phyloP scores from a whole-genome alignment of 257 asterid genomes.

The Schizonepeta tenuifolia region DNA sequence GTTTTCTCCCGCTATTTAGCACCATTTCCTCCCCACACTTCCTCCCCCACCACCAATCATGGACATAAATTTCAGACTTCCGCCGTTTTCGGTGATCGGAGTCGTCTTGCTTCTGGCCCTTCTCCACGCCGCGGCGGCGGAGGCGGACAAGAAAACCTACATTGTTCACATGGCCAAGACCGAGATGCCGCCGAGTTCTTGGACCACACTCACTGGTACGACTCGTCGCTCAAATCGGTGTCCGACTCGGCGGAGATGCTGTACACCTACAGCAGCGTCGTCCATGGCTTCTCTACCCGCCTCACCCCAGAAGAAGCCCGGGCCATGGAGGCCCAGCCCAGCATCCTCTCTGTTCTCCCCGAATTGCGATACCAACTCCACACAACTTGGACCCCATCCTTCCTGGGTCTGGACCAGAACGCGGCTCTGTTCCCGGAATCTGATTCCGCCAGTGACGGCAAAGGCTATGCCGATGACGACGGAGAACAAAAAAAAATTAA shows the following conservation, averaged over 20 bases:
- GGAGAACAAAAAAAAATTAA: too few species aligned
- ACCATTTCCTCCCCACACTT: background rate
- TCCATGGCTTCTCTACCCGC: slow-evolving; percentile 76
- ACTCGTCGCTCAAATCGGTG: too few species aligned
- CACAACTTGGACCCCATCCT: too few species aligned
- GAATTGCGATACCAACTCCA: too few species aligned
- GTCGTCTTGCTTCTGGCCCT: slow-evolving; percentile 31
- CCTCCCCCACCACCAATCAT: slow-evolving; percentile 31
- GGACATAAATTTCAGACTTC: slow-evolving; percentile 27
- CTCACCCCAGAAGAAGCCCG: slow-evolving; percentile 61
- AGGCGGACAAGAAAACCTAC: slow-evolving; percentile 52
- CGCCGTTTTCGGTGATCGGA: slow-evolving; percentile 4
- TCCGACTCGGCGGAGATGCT: slow-evolving; percentile 72
- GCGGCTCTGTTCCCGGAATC: too few species aligned
- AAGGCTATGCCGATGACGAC: too few species aligned
- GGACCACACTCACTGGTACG: too few species aligned
- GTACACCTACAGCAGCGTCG: slow-evolving; percentile 62
- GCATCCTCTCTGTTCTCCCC: slow-evolving; percentile 67
- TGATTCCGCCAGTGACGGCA: too few species aligned
- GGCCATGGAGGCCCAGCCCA: slow-evolving; percentile 54
- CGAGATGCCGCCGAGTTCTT: too few species aligned
- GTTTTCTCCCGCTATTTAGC: slow-evolving; percentile 37
- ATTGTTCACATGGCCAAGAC: too few species aligned
- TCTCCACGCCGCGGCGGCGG: slow-evolving; percentile 32
- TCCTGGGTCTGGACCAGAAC: too few species aligned